Conservation (phyloP, 2,329 filamentous ascomycete genomes). For the Cercospora beticola region DNA sequence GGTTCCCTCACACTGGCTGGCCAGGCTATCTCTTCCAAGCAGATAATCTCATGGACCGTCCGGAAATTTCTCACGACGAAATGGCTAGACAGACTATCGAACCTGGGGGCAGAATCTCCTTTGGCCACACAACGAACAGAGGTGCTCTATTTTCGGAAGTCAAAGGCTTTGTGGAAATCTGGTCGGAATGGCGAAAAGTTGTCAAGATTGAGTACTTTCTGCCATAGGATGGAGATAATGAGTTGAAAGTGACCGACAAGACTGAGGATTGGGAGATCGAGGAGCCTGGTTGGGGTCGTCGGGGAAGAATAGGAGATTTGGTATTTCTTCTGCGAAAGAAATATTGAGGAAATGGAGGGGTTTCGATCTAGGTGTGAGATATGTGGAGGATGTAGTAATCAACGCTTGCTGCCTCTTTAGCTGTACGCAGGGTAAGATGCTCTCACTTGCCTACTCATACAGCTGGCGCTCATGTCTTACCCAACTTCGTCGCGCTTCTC, state of each 20-base stretch:
- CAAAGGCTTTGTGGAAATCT: background rate
- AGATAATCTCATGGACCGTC: too few relatives aligned
- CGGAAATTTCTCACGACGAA: too few relatives aligned
- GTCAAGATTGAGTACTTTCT: background rate
- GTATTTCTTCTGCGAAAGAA: too few relatives aligned
- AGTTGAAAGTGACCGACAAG: background rate
- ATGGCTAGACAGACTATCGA: background rate
- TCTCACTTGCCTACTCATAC: background rate
- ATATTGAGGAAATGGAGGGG: too few relatives aligned
- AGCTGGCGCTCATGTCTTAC: conserved; percentile 13
- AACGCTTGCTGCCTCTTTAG: too few relatives aligned
- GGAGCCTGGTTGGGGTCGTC: background rate
- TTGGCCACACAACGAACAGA: too few relatives aligned
- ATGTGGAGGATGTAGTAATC: too few relatives aligned
- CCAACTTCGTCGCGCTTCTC: conserved; percentile 22
- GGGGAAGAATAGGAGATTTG: too few relatives aligned
- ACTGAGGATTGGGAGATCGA: background rate
- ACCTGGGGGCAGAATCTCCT: background rate
- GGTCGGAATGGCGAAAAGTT: background rate
- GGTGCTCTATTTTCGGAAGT: background rate
- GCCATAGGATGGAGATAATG: background rate
- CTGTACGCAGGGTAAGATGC: background rate
- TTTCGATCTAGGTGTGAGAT: too few relatives aligned
- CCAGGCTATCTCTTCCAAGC: too few relatives aligned
- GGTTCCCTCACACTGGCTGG: too few relatives aligned